These are phyloP conservation scores for Rehmannia glutinosa DNA, from an alignment of 257 asterid species.

Conservation along the genomic window DNA sequence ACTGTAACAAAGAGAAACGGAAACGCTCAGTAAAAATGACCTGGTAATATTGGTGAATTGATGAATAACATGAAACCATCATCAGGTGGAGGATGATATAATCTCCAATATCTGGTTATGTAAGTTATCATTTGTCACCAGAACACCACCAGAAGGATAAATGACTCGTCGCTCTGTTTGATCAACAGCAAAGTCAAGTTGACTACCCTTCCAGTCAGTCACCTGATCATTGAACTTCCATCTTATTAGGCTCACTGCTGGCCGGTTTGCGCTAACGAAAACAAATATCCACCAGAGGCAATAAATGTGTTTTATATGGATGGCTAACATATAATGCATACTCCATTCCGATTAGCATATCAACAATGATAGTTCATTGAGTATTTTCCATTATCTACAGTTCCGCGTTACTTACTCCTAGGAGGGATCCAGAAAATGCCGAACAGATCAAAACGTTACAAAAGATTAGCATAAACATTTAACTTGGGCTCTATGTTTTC, in stretches of 20 bases:
- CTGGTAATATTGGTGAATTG: neutral
- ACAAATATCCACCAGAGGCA: neutral
- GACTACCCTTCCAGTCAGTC: slow-evolving; percentile 77
- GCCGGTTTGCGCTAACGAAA: neutral
- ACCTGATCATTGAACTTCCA: slow-evolving; percentile 43
- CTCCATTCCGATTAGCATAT: too few species aligned
- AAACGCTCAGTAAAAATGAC: slow-evolving; percentile 8
- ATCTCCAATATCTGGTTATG: slow-evolving; percentile 51
- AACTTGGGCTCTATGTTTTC: too few species aligned
- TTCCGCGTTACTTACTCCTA: too few species aligned
- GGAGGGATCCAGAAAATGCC: too few species aligned
- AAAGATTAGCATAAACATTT: too few species aligned
- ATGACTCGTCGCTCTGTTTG: slow-evolving; percentile 55
- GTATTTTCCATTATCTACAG: too few species aligned
- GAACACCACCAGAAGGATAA: slow-evolving; percentile 75
- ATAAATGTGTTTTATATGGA: neutral
- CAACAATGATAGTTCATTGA: neutral
- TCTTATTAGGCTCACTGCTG: neutral
- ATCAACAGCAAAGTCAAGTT: slow-evolving; percentile 69
- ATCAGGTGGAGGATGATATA: slow-evolving; percentile 50
- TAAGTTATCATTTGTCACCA: slow-evolving; percentile 58
- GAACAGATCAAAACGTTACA: too few species aligned
- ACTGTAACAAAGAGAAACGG: neutral
- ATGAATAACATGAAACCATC: slow-evolving; percentile 1
- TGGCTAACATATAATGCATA: neutral